Evolutionary conservation across 352 stramenopile genomes (phyloP).

Genomic region (Phytophthora sojae): DNA sequence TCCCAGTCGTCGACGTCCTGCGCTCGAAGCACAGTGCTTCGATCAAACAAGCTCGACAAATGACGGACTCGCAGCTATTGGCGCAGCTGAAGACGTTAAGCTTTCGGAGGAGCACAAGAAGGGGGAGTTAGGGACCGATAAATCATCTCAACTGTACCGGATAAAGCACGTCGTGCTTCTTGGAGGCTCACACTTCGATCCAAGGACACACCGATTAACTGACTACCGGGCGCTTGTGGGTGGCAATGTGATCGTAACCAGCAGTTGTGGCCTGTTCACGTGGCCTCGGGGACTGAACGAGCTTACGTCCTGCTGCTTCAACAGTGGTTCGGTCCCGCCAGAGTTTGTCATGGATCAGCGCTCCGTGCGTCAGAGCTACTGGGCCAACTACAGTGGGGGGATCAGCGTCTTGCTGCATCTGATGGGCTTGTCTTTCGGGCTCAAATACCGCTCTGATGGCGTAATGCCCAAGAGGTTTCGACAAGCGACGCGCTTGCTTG

Average conservation of each 20-base stretch:
- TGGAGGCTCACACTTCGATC: constrained; percentile 15
- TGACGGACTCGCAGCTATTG: constrained; percentile 16
- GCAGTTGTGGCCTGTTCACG: constrained; percentile 13
- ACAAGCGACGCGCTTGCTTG: constrained; percentile 20
- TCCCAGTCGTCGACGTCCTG: constrained; percentile 14
- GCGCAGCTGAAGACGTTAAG: constrained; percentile 13
- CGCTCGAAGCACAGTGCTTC: constrained; percentile 12
- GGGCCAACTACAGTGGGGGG: constrained; percentile 15
- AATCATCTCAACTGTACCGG: background rate
- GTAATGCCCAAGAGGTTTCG: constrained; percentile 19
- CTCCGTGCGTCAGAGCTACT: constrained; percentile 2
- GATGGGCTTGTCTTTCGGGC: constrained; percentile 16
- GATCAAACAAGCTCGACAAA: constrained; percentile 1
- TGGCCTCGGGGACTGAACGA: constrained; percentile 13
- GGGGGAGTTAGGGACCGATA: background rate
- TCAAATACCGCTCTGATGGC: constrained; percentile 8
- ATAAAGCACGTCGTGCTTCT: constrained; percentile 20
- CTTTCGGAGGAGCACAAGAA: background rate
- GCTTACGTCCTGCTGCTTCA: constrained; percentile 16
- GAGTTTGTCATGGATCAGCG: background rate
- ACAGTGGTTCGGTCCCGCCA: background rate
- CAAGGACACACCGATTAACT: background rate
- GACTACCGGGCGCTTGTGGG: constrained; percentile 8
- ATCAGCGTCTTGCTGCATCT: constrained; percentile 21
- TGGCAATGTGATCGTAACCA: constrained; percentile 8